A percentile compares a stretch with the other conserved stretches of the same genome.
phyloP scores from a whole-genome alignment of 768 basidiomycete genomes.

The Dendrothele bispora region DNA sequence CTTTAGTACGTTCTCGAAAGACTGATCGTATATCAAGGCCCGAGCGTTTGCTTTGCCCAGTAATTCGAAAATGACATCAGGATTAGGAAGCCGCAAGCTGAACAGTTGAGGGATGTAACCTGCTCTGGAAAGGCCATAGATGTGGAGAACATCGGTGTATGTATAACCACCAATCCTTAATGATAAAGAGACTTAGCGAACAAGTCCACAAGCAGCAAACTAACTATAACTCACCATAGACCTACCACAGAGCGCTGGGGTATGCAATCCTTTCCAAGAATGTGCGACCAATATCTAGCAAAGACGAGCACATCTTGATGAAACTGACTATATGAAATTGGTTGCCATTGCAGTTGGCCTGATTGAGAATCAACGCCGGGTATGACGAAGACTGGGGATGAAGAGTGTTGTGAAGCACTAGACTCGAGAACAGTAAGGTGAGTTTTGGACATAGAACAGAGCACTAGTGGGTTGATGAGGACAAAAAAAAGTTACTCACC shows the following conservation, averaged over 20 bases:
- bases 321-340: slow-evolving; percentile 53
- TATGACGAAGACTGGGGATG: slow-evolving; percentile 50
- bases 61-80: slow-evolving; percentile 61
- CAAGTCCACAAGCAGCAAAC: not conserved
- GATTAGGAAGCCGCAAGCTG: slow-evolving; percentile 57
- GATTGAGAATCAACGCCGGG: slow-evolving; percentile 39
- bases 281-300: slow-evolving; percentile 54
- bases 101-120: slow-evolving; percentile 70
- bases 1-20: slow-evolving; percentile 36
- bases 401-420: slow-evolving; percentile 43
- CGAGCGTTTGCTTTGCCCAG: slow-evolving; percentile 52
- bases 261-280: slow-evolving; percentile 41
- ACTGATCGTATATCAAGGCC: slow-evolving; percentile 55
- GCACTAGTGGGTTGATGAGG: not conserved
- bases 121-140: slow-evolving; percentile 65
- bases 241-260: slow-evolving; percentile 54
- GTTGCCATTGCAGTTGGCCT: slow-evolving; percentile 38
- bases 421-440: slow-evolving; percentile 56
- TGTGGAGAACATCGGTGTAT: slow-evolving; percentile 60
- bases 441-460: slow-evolving; percentile 32
- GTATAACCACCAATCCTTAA: slow-evolving; percentile 61
- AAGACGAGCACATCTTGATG: slow-evolving; percentile 51
- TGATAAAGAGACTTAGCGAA: slow-evolving; percentile 9
- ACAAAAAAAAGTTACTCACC: slow-evolving; percentile 1
- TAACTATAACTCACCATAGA: slow-evolving; percentile 47